Evolutionary conservation across 345 rosid genomes (phyloP).

Genomic region (Cardamine chenopodiifolia): DNA sequence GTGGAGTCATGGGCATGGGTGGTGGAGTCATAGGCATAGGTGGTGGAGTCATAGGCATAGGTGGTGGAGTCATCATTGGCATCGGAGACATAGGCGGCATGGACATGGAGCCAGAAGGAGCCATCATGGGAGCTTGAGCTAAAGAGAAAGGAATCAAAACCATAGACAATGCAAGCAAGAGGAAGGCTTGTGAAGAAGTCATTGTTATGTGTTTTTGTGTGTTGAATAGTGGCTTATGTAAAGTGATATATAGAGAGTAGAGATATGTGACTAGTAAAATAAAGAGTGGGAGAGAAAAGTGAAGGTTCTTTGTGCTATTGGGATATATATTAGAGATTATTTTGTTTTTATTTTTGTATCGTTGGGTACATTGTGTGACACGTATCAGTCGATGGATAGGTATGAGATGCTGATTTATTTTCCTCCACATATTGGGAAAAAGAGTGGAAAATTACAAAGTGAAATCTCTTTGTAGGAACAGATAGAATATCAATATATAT

Average conservation of each 20-base stretch:
- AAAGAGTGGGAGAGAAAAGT: conserved; percentile 33
- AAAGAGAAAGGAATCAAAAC: conserved; percentile 24
- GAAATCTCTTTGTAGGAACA: conserved; percentile 27
- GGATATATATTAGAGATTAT: conserved; percentile 14
- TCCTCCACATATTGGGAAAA: conserved; percentile 31
- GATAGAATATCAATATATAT: conserved; percentile 32
- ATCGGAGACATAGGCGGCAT: conserved; percentile 42
- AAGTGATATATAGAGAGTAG: conserved; percentile 36
- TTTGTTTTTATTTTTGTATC: neutral
- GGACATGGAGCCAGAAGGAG: conserved; percentile 44
- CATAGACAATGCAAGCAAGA: conserved; percentile 39
- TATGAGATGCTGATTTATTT: conserved; percentile 37
- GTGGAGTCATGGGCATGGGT: conserved; percentile 29
- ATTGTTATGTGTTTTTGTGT: conserved; percentile 25
- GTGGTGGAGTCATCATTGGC: conserved; percentile 38
- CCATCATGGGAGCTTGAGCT: conserved; percentile 45
- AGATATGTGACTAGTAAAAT: conserved; percentile 10
- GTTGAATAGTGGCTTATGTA: conserved; percentile 19
- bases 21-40: conserved; percentile 35
- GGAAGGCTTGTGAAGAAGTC: conserved; percentile 33
- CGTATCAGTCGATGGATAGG: conserved; percentile 34
- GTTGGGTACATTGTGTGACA: conserved; percentile 31
- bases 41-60: conserved; percentile 18
- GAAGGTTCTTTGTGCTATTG: conserved; percentile 30
- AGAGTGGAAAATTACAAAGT: conserved; percentile 34